A percentile compares a stretch with the other conserved stretches of the same genome.
phyloP scores from a whole-genome alignment of 306 rosid species.

The Pachyrhizus erosus region DNA sequence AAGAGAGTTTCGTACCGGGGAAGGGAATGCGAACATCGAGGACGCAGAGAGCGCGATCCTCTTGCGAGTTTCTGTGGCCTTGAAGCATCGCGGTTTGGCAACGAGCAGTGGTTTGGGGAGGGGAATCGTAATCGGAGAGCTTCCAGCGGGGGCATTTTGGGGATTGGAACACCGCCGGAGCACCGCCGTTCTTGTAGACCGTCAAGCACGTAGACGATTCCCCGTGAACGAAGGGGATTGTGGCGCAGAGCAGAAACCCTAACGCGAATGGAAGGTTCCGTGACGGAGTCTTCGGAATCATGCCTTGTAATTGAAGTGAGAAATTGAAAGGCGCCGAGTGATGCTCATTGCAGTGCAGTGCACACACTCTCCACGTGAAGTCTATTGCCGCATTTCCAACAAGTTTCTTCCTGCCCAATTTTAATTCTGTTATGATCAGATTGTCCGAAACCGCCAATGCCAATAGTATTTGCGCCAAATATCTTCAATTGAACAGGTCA shows the following conservation, averaged over 20 bases:
- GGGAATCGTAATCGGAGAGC: slow-evolving; percentile 59
- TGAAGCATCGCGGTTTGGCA: slow-evolving; percentile 76
- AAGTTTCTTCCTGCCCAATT: not conserved
- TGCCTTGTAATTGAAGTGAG: slow-evolving; percentile 15
- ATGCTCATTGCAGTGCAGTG: not conserved
- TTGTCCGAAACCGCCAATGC: not conserved
- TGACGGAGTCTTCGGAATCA: slow-evolving; percentile 31
- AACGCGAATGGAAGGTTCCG: slow-evolving; percentile 11
- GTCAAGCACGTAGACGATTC: slow-evolving; percentile 90
- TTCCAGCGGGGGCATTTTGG: slow-evolving; percentile 96
- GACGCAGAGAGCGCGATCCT: slow-evolving; percentile 87
- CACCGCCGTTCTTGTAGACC: slow-evolving; percentile 82
- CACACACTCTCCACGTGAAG: not conserved
- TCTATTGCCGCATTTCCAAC: not conserved
- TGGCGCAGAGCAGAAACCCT: slow-evolving; percentile 54
- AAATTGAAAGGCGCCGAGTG: not conserved
- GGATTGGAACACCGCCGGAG: slow-evolving; percentile 91
- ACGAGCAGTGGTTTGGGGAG: slow-evolving; percentile 52
- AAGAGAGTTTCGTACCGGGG: slow-evolving; percentile 53
- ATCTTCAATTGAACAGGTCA: not conserved
- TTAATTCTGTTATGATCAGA: not conserved
- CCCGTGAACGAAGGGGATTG: slow-evolving; percentile 35
- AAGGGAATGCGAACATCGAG: slow-evolving; percentile 86
- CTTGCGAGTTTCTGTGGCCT: slow-evolving; percentile 77
- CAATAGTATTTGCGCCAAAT: no score